A percentile compares a stretch with the other conserved stretches of the same genome.
Evolutionary conservation across 495 filamentous ascomycete species (phyloP).

Genomic region (Chaetomium fimeti): DNA sequence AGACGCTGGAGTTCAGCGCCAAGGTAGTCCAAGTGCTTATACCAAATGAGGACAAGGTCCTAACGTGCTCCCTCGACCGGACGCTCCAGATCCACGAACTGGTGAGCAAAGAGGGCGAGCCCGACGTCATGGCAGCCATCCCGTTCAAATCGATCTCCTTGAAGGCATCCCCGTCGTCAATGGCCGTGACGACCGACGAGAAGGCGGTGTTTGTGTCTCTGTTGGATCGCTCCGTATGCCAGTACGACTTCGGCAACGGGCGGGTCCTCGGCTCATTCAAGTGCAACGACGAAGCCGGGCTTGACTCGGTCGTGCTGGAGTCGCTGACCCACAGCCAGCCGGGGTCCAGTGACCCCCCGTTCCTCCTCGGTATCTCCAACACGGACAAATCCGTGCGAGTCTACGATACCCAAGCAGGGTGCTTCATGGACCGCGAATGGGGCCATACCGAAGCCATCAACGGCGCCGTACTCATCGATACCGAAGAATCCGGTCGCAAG

Average conservation of each 20-base stretch:
- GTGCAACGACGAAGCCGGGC: conserved; percentile 70
- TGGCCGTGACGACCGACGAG: conserved; percentile 64
- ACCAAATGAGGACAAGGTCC: conserved; percentile 56
- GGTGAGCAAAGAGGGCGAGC: conserved; percentile 67
- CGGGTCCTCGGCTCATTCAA: conserved; percentile 72
- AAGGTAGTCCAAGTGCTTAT: conserved; percentile 51
- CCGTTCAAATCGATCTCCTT: conserved; percentile 71
- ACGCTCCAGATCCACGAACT: conserved; percentile 76
- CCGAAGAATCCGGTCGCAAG: conserved; percentile 49
- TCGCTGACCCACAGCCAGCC: conserved; percentile 61
- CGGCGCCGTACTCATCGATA: conserved; percentile 71
- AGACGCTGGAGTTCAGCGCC: conserved; percentile 50
- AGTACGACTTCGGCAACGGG: conserved; percentile 71
- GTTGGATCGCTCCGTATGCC: conserved; percentile 75
- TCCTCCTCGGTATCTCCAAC: conserved; percentile 80
- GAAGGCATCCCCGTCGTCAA: conserved; percentile 82
- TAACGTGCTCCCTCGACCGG: conserved; percentile 87
- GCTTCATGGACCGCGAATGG: conserved; percentile 81
- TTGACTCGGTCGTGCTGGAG: conserved; percentile 79
- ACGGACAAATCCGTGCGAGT: conserved; percentile 92
- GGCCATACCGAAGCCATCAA: conserved; percentile 92
- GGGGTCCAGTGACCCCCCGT: conserved; percentile 39
- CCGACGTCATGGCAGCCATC: conserved; percentile 70
- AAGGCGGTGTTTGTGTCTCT: conserved; percentile 70
- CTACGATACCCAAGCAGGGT: conserved; percentile 74